Base-by-base conservation (phyloP, 1,139 yeast species). In the Zygosaccharomyces sapae region DNA sequence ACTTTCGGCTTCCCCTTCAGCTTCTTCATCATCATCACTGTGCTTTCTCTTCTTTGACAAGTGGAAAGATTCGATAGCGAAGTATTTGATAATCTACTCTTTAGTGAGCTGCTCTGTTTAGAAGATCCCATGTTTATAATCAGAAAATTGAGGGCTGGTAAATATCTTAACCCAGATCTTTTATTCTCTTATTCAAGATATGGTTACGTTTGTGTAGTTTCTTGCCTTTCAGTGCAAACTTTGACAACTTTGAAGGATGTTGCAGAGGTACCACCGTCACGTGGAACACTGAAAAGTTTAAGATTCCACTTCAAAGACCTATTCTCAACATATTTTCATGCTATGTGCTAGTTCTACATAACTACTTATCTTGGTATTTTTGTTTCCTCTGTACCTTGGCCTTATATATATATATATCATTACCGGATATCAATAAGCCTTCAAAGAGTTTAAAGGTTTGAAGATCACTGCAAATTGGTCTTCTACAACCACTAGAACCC, bases 1-100 rank as follows among this genome's bases (percentile, higher is more conserved):
- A 33, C 35, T 40, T 19, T 33, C 45, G 20, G 46, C 47, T 13
- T 50, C 48, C 30, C 48, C 33, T 18, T 31, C 51, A 13, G 35
- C 50, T 7, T n/a, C n/a, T n/a, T n/a, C n/a, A n/a, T 47, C 53
- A 19, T 47, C 53, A 27, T 55, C 56, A 9, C 52, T 50, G 13
- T 50, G 47, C 20, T 43, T 42, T 33, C 62, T 53, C 45, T 59
- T 55, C 43, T 56, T 58, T 30, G 53, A 54, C 44, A 57, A 46
- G 44, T 62, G 58, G 53, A 62, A 62, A 63, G 52, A 35, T 62
- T 63, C 12, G 62, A 57, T 37, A 63, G 49, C 29, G 66, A 61
- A 19, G 64, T 51, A 41, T 52, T 52, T 1, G 65, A 59, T 27
- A 62, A 47, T 27, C 61, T 55, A 34, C 59, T 57, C 49, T 60